Evolutionary conservation across 345 rosid genomes (phyloP).

Genomic region (Firmiana major): DNA sequence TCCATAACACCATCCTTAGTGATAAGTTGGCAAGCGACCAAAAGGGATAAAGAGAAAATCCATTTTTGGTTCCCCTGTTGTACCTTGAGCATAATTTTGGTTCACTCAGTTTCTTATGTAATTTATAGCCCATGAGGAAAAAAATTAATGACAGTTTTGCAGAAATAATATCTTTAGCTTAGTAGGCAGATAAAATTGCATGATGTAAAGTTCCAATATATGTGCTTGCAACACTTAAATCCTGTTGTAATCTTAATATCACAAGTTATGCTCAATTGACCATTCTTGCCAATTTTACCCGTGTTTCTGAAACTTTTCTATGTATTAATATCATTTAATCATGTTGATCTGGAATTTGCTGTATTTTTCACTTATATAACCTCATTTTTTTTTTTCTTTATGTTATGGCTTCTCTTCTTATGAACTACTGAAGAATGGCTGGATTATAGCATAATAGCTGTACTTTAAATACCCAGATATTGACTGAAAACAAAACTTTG

Average conservation of each 20-base stretch:
- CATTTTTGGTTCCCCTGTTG: slow-evolving; percentile 25
- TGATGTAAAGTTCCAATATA: slow-evolving; percentile 28
- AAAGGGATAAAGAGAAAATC: slow-evolving; percentile 22
- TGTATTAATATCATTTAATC: not conserved
- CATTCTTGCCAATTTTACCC: slow-evolving; percentile 10
- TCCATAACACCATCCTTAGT: too few relatives aligned
- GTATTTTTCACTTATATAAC: not conserved
- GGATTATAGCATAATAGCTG: not conserved
- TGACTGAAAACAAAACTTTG: not conserved
- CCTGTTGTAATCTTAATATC: slow-evolving; percentile 18
- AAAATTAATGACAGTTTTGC: slow-evolving; percentile 32
- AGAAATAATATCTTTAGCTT: slow-evolving; percentile 30
- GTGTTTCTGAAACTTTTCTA: not conserved
- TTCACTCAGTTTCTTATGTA: slow-evolving; percentile 22
- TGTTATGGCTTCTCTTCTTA: not conserved
- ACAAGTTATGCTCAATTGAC: slow-evolving; percentile 7
- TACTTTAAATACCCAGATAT: not conserved
- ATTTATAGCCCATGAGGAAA: slow-evolving; percentile 27
- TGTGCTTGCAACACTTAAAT: slow-evolving; percentile 22
- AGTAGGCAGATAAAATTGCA: slow-evolving; percentile 27
- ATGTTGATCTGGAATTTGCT: not conserved
- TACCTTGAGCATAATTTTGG: slow-evolving; percentile 29
- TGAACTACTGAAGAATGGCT: not conserved
- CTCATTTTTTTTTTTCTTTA: not conserved
- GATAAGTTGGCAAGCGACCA: slow-evolving; percentile 22